phyloP scores from a whole-genome alignment of 1,284 basidiomycete genomes.

The Ganoderma multipileum region DNA sequence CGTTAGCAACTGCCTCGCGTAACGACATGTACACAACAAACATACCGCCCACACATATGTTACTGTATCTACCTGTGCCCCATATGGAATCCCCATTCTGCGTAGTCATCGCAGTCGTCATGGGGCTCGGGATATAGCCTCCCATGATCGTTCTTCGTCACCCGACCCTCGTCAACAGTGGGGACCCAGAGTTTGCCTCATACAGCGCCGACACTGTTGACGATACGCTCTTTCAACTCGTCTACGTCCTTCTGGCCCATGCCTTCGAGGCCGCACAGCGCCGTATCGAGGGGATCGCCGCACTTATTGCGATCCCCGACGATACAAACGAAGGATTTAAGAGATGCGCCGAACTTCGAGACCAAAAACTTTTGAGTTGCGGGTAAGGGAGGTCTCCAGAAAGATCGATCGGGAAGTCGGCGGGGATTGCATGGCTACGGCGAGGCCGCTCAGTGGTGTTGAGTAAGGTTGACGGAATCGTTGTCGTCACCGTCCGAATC shows the following conservation, averaged over 20 bases:
- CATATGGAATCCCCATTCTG: neutral
- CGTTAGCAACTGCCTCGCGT: too few relatives aligned
- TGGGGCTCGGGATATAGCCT: neutral
- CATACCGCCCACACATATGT: neutral
- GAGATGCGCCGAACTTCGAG: neutral
- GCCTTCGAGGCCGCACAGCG: neutral
- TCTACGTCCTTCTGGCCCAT: neutral
- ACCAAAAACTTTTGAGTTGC: neutral
- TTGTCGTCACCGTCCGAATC: too few relatives aligned
- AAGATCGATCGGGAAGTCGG: too few relatives aligned
- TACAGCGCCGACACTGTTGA: neutral
- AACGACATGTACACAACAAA: too few relatives aligned
- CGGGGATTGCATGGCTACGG: too few relatives aligned
- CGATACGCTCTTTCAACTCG: neutral
- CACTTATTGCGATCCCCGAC: neutral
- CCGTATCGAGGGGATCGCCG: neutral
- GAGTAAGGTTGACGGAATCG: too few relatives aligned
- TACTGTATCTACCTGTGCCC: neutral
- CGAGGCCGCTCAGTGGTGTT: too few relatives aligned
- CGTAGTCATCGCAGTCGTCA: neutral
- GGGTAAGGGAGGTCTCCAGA: neutral
- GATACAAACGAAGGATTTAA: neutral
- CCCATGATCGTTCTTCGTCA: neutral
- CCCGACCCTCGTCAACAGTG: neutral
- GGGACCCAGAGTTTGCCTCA: neutral